Conservation (phyloP, 139 green algal species). For the Micractinium sp. region DNA sequence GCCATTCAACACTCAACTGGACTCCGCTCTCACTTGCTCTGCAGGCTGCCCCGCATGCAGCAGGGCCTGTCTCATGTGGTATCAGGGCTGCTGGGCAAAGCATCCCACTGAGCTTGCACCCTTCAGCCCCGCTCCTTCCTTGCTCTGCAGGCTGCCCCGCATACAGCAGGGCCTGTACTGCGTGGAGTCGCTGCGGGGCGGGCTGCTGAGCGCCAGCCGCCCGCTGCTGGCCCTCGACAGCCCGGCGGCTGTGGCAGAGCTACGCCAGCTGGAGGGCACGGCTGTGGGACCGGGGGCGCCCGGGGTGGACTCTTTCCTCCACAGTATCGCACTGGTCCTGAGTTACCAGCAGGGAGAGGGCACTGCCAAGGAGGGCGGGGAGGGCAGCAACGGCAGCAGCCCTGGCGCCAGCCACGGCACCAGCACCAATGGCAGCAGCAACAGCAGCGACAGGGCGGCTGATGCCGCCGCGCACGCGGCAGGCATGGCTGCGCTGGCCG, state of each 20-base stretch:
- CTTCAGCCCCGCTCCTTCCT: neutral
- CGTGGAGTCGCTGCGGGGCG: slow-evolving; percentile 15
- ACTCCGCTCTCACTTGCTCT: neutral
- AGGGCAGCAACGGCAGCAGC: neutral
- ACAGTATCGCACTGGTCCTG: slow-evolving; percentile 27
- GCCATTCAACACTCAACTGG: neutral
- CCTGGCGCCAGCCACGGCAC: neutral
- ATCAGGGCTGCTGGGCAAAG: too few species aligned
- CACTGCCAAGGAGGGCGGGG: neutral
- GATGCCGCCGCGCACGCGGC: neutral
- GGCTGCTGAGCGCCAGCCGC: slow-evolving; percentile 19
- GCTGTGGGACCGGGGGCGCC: neutral
- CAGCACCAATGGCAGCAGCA: too few species aligned
- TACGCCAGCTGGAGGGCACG: slow-evolving; percentile 3
- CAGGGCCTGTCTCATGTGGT: too few species aligned
- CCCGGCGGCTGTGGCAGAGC: slow-evolving; percentile 9
- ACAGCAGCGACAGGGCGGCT: neutral
- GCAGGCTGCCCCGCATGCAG: too few species aligned
- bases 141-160: neutral
- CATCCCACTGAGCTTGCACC: too few species aligned
- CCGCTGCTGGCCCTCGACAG: slow-evolving; percentile 13
- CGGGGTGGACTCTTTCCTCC: slow-evolving; percentile 3
- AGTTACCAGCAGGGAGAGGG: neutral
- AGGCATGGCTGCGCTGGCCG: neutral
- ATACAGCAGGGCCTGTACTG: neutral